Evolutionary conservation across 176 grass and related monocot genomes (phyloP), one percentile per base, ranked within the genome.

Genomic region (Paspalum vaginatum): DNA sequence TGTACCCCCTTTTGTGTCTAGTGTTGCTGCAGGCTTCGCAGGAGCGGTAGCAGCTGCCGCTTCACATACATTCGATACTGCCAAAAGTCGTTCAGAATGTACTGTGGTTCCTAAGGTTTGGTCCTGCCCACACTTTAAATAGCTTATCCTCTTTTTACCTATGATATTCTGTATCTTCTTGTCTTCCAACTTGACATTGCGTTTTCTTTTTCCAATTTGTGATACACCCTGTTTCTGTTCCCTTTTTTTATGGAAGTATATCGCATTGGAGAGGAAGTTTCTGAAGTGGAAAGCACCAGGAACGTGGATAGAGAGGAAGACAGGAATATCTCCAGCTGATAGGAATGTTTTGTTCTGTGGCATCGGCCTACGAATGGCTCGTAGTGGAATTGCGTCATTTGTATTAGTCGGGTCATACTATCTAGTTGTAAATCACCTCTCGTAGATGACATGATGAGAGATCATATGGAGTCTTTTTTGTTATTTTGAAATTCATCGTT

Each of bases 31-130:
- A 51, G 92, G 92, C 69, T 86, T 98, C 64, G 94, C 96, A 68
- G 92, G 88, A 77, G 67, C 14, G 37, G 61, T 91, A 65, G 92
- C 92, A 81, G 90, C 92, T 84, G 96, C 88, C 56, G 84, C 76
- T 83, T 98, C 96, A 87, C 96, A 95, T 83, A 71, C 88, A 2
- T 95, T 95, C 84, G 96, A 98, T 70, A 98, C 96, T 40, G 88
- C 96, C 18, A 98, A 95, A 91, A 90, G 84, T 87, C 93, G 90
- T 65, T 93, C 92, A 76, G 88, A 98, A 55, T 90, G 84, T 82
- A 81, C 81, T 64, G 96, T 93, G 47, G 81, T 86, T 76, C 96
- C 96, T 44, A 98, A 95, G 90, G 96, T 98, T 87, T 49, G 26
- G 46, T n/a, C n/a, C 39, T 18, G 12, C 13, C 13, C 46, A 52